Evolutionary conservation across 805 yeast species (phyloP), one percentile per base, ranked within the genome.

Genomic region (Metschnikowia henanensis): DNA sequence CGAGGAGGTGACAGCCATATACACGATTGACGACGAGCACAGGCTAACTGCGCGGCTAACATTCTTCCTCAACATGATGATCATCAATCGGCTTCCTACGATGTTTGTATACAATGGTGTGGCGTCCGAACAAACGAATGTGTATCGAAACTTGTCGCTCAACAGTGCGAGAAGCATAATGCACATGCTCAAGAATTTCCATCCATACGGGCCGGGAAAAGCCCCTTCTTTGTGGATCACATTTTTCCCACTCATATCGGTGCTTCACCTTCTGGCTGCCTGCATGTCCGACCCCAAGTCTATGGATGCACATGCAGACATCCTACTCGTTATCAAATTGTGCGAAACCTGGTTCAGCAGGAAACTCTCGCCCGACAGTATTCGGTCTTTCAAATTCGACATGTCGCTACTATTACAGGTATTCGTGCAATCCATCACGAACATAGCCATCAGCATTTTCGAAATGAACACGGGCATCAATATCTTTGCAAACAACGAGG

Each of bases 131-230:
- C 49, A 48, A 19, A 44, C 36, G 29, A 45, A 49, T 15, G 47
- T 48, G 23, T 67, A 65, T 50, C 43, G 66, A 31, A 53, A 60
- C 35, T 33, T 66, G 25, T 59, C 67, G 4, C 47, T 66, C 30
- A 57, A 65, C 33, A 57, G 72, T 25, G 68, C 75, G 1, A 51
- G 75, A 33, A 70, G 73, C 0, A 59, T 70, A 8, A 43, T 70
- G 28, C 49, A 52, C 29, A 43, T 64, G 16, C 55, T 57, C 6
- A 50, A 44, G 13, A 57, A 50, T 30, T 25, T 65, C 17, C 58
- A 55, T 25, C 45, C 52, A 12, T 45, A 43, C 6, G 52, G 51
- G 3, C 40, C 56, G 1, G 50, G 60, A 4, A 43, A 51, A 17
- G 55, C 66, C 1, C 60, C 58, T 37, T 47, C 51, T 22, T 57